Base-by-base conservation (phyloP, 2,329 filamentous ascomycete genomes). In the Hypoxylon rubiginosum region DNA sequence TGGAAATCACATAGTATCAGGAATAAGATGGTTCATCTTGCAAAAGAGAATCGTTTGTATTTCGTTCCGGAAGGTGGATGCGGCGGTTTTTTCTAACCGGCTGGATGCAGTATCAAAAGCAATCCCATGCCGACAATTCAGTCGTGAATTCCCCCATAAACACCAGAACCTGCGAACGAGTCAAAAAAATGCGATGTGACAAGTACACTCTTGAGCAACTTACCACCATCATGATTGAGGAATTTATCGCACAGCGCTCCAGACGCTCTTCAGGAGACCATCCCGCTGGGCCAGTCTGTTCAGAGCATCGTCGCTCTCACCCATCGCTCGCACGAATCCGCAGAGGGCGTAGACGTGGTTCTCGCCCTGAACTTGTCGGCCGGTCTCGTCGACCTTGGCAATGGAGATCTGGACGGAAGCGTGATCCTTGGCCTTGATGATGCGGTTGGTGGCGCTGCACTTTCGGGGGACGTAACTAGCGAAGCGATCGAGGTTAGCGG, bases 361-460 rank as follows among this genome's bases (percentile, higher is more conserved):
- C 88, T 97, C 96, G 84, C 95, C 94, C 76, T 93, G 93, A 86
- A 90, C 80, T 75, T 94, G 94, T 79, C 94, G 93, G 82, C 96
- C 96, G 87, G 94, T 97, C 91, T 99, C 96, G 84, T 98, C 95
- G 78, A 99, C 96, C 88, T 97, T 98, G 84, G 91, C 95, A 82
- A 99, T 88, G 78, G 91, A 93, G 84, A 99, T 93, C 86, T 99
- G 96, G 78, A 98, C 96, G 71, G 93, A 97, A 79, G 93, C 95
- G 90, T 99, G 96, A 87, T 99, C 96, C 88, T 98, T 97, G 88
- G 96, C 94, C 89, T 97, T 97, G 91, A 99, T 98, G 89, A 98
- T 97, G 86, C 96, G 93, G 93, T 97, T 97, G 84, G 95, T 97
- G 78, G 94, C 94, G 84, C 90, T 93, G 92, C 95, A 98, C 89